Base-by-base conservation (phyloP, 345 rosid genomes). In the Salix brachista region DNA sequence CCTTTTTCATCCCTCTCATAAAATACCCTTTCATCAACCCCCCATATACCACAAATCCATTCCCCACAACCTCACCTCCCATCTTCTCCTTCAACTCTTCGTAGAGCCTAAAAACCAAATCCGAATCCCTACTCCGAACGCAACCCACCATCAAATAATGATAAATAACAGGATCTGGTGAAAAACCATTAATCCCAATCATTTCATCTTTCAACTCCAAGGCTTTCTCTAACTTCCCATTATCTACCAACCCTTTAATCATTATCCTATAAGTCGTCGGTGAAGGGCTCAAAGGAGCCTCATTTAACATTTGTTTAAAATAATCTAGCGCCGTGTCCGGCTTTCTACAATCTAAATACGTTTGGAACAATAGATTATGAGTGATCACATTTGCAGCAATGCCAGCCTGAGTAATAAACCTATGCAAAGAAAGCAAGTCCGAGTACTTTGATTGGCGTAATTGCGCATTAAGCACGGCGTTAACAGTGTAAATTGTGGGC, bases 131-230 rank as follows among this genome's bases (percentile, higher is more conserved):
- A 46, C 74, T 87, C 80, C 77, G 90, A 34, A 83, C 88, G 66
- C 71, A 85, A 8, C 96, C 98, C 41, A 75, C 71, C 97, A 93
- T 93, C 80, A 95, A 80, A 85, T 88, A 87, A 75, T 91, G 91
- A 81, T 90, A 91, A 64, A 90, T 85, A 71, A 85, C 71, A 4
- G 97, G 91, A 80, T 93, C 96, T 0, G 93, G 86, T 30, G 84
- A 80, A 30, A 95, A 84, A 19, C 86, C 94, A 76, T 84, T 89
- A 30, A 77, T 89, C 34, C 58, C 70, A 28, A 69, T 44, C 90
- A 93, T 95, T 69, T 93, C 97, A 14, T 93, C 93, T 60, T 93
- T 93, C 85, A 95, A 77, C 88, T 91, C 96, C 84, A 90, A 23
- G 4, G 98, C 99, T 74, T 84, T 88, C 12, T 91, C 97, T n/a